Evolutionary conservation across 352 stramenopile genomes (phyloP).

Genomic region (Pythium folliculosum): DNA sequence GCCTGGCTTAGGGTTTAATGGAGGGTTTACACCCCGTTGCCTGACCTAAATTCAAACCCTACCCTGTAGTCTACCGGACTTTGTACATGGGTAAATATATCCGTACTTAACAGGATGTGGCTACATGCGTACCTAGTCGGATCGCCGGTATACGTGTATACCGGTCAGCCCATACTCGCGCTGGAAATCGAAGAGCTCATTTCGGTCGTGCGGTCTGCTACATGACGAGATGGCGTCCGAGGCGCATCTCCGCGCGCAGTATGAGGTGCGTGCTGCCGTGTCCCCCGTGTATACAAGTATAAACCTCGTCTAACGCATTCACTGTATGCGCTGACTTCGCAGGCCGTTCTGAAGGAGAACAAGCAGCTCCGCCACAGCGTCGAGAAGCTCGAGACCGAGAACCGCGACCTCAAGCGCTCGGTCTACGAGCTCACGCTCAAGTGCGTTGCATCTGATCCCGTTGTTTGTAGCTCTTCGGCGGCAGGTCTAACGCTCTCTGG

Average conservation of each 20-base stretch:
- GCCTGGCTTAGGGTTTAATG: no score
- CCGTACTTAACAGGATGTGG: constrained; percentile 10
- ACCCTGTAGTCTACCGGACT: no score
- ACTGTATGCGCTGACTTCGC: background rate
- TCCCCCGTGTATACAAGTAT: no score
- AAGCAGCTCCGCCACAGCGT: constrained; percentile 80
- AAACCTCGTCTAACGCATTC: constrained; percentile 8
- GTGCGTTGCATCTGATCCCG: constrained; percentile 28
- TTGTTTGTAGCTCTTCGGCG: background rate
- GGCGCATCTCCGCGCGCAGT: constrained; percentile 78
- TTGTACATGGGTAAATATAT: no score
- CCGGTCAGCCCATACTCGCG: no score
- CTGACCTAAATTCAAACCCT: no score
- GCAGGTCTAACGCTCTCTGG: background rate
- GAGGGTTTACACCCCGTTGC: no score
- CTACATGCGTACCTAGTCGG: no score
- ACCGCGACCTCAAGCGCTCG: constrained; percentile 90
- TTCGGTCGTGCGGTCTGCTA: no score
- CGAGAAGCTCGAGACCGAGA: constrained; percentile 86
- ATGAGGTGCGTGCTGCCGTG: constrained; percentile 61
- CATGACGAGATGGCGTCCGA: constrained; percentile 66
- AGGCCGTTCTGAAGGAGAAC: constrained; percentile 85
- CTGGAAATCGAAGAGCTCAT: constrained; percentile 4
- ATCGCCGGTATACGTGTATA: no score
- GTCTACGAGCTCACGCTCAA: constrained; percentile 90